Evolutionary conservation across 768 basidiomycete species (phyloP), one percentile per base, ranked within the genome.

Genomic region (Sarcomyxa edulis): DNA sequence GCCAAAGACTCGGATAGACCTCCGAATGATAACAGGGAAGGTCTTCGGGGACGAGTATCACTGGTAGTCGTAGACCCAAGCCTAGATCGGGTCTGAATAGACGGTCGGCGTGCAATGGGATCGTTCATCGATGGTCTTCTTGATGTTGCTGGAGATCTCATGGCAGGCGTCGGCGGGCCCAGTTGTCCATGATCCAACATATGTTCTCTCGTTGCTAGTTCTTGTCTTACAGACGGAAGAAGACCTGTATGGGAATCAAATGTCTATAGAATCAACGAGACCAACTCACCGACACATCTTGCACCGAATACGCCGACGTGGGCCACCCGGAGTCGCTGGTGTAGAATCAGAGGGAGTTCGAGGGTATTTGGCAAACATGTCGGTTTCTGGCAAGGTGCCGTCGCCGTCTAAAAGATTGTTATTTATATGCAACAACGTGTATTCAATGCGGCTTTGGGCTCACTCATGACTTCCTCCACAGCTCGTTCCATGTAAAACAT

Each of bases 181-280:
- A 86, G 61, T 50, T 89, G 84, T 4, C 83, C 84, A 50, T 94
- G 91, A 56, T 92, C 86, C 32, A 92, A 74, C 87, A 97, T 91
- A 55, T 96, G 88, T 53, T 93, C 90, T n/a, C 86, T 71, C 0
- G 87, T 76, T 1, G 93, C 93, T 10, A 97, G 71, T 50, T 91
- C 89, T 43, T 83, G 81, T 51, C 90, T 84, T n/a, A n/a, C n/a
- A n/a, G n/a, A n/a, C n/a, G n/a, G 37, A 5, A 10, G 18, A 14
- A 8, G 6, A 5, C 12, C 2, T 19, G 12, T 18, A 10, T 27
- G n/a, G 10, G 12, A 21, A 23, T 37, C 9, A 28, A 24, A 10
- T 16, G 19, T 28, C 18, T 8, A 42, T 23, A 15, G 7, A 40
- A 20, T 38, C n/a, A 12, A 5, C 10, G 6, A 14, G 0, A 30